Evolutionary conservation across 805 yeast species (phyloP), one percentile per base, ranked within the genome.

Genomic region (Barnettozyma populi): DNA sequence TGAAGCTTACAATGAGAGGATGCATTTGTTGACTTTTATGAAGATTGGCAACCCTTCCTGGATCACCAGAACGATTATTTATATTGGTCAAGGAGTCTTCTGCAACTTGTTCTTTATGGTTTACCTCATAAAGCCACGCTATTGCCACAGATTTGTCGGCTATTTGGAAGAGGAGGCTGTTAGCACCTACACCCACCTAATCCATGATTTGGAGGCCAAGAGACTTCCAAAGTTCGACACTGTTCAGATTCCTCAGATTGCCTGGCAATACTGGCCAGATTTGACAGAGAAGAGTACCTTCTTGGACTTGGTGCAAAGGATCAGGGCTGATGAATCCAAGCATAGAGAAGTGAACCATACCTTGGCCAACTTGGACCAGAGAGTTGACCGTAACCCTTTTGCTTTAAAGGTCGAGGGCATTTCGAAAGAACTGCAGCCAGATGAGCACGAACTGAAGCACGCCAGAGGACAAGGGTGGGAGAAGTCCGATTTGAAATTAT

Each of bases 321-420:
- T 84, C 21, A 74, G 90, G 52, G 90, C 90, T 1, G 90, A 84
- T 58, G 90, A 84, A 63, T 83, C 88, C 36, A 84, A 84, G 61
- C 90, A 84, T 60, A 73, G 90, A 63, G 90, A 84, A 59, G 90
- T 84, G 25, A 84, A 84, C 65, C 90, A 84, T 57, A 84, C 90
- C 0, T 74, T 83, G 58, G 90, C 86, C 13, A 83, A 83, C 57
- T 71, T 84, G 55, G 62, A 71, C 46, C 79, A 71, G 52, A 60
- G 60, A 38, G 44, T 41, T 1, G 89, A 84, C 60, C 72, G 88
- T 57, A 84, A 84, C 59, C 90, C 90, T 13, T 84, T 79, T 63
- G 89, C 77, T 35, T 59, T 78, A 41, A 64, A 70, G 29, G 64
- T 72, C 19, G 60, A 61, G 11, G 58, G 45, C 1, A 9, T 51